Evolutionary conservation across 495 filamentous ascomycete genomes (phyloP).

Genomic region (Podospora pseudopauciseta): DNA sequence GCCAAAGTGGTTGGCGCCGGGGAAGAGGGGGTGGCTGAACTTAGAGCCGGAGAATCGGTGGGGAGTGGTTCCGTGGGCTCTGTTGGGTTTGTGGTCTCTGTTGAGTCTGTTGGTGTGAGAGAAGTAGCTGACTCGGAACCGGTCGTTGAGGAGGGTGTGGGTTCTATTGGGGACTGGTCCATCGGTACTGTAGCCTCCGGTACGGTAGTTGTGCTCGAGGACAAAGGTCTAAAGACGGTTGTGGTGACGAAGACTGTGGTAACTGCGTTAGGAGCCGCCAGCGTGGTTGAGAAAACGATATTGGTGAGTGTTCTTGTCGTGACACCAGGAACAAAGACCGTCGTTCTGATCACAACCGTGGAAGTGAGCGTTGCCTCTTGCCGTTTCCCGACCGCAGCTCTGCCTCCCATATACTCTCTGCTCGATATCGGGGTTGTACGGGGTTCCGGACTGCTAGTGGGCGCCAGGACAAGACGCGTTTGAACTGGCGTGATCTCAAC

Average conservation of each 20-base stretch:
- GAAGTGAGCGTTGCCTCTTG: constrained; percentile 6
- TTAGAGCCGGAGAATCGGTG: not conserved
- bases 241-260: constrained; percentile 25
- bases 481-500: not conserved
- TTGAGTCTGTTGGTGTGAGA: too few relatives aligned
- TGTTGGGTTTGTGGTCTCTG: not conserved
- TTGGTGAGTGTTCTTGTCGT: constrained; percentile 19
- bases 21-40: not conserved
- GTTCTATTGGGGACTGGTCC: not conserved
- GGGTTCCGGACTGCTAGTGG: not conserved
- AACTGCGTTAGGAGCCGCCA: constrained; percentile 24
- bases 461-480: not conserved
- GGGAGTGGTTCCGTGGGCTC: not conserved
- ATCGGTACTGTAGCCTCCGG: not conserved
- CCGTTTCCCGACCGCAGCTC: not conserved
- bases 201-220: not conserved
- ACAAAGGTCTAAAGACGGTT: constrained; percentile 21
- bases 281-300: constrained; percentile 24
- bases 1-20: not conserved
- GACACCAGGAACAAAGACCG: not conserved
- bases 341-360: not conserved
- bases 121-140: not conserved
- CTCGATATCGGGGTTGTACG: not conserved
- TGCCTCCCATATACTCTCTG: not conserved
- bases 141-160: not conserved